These are phyloP conservation scores for Chamaecrista fasciculata DNA, from an alignment of 306 rosid species.

Conservation along the genomic window DNA sequence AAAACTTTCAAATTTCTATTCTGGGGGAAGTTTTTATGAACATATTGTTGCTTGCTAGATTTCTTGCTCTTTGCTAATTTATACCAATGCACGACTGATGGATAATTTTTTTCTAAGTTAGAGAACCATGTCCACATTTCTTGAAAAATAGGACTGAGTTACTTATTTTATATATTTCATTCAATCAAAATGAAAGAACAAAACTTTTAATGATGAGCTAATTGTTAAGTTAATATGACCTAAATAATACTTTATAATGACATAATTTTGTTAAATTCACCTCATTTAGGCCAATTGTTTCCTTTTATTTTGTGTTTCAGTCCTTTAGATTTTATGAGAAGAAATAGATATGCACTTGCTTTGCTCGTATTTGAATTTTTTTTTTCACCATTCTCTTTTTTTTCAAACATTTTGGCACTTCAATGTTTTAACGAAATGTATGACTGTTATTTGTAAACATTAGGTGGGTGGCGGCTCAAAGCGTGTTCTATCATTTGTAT, in stretches of 20 bases:
- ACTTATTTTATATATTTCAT: not conserved
- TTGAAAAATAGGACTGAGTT: not conserved
- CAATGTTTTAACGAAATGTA: not conserved
- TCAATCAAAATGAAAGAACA: not conserved
- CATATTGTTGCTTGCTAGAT: not conserved
- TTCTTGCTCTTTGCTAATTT: too few relatives aligned
- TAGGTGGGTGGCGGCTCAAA: constrained; percentile 97
- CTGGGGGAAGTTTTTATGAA: not conserved
- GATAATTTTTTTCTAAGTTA: not conserved
- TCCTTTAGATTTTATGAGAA: not conserved
- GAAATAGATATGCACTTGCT: not conserved
- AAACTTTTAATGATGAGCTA: not conserved
- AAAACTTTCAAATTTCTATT: not conserved
- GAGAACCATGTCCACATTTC: not conserved
- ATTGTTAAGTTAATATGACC: constrained; percentile 13
- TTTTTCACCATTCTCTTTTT: not conserved
- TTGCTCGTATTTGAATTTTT: not conserved
- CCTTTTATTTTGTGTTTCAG: not conserved
- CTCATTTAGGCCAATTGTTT: not conserved
- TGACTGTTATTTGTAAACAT: constrained; percentile 10
- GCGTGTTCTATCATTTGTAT: constrained; percentile 88
- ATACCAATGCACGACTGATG: not conserved
- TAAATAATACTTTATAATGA: not conserved
- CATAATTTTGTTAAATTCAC: not conserved
- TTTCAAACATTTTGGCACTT: too few relatives aligned